Evolutionary conservation across 2,329 filamentous ascomycete genomes (phyloP), one percentile per base, ranked within the genome.

Genomic region (Coleophoma cylindrospora): DNA sequence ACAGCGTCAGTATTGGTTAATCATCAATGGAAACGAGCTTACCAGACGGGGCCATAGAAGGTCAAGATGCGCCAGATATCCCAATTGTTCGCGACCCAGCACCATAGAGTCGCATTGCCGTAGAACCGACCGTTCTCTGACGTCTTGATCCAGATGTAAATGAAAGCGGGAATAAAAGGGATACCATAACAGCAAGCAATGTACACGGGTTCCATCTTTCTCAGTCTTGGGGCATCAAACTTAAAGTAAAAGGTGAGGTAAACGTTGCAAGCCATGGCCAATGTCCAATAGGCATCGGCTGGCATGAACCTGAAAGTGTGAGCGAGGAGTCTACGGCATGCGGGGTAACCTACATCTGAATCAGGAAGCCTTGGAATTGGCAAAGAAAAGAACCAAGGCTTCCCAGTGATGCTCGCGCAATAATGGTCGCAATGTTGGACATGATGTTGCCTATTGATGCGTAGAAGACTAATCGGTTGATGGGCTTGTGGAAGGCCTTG

Each of bases 251-350:
- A 90, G 0, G 88, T 91, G 13, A 92, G 69, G 65, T 89, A 89
- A 47, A 94, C 89, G 63, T 94, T 95, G 57, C 84, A 76, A 1
- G 89, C 87, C 89, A 95, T 94, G 48, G 86, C 83, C 51, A 91
- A 74, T 1, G 86, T 87, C 87, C 85, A 91, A 43, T 86, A 74
- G 1, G 85, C 82, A 70, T 90, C 86, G 5, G 86, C 86, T 2
- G 84, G 83, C 76, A 89, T 82, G 64, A 91, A 91, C 84, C 86
- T 90, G 61, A 11, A 38, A 32, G 7, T 27, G 22, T 51, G 38
- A 50, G 38, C 17, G 9, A 43, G 19, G 12, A 7, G 36, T 17
- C 17, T 48, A n/a, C 10, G 19, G 14, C 4, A 33, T 15, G 6
- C 14, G 40, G 40, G 27, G 21, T 21, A 4, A 66, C 84, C 60